Evolutionary conservation across 2,329 filamentous ascomycete genomes (phyloP), one percentile per base, ranked within the genome.

Genomic region (Pyrenochaeta sp.): DNA sequence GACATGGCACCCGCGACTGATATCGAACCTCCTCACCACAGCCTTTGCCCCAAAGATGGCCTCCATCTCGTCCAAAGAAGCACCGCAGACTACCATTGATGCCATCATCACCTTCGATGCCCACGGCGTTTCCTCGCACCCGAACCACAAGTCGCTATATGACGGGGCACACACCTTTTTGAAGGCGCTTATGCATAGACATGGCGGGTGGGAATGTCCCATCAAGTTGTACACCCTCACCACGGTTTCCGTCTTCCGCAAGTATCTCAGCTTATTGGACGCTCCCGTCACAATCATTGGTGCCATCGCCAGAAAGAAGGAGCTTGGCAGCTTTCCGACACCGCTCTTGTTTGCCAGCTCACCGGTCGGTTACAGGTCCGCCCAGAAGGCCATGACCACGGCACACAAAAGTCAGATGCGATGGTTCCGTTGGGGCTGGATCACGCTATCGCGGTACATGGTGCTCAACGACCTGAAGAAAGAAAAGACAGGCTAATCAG

Each of bases 401-500:
- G 94, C 91, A 23, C 95, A 99, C 79, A 82, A 87, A 78, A 97
- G 92, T 75, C 95, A 99, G 83, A 99, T 99, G 95, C 86, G 91
- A 32, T 99, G 95, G 95, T 99, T 98, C 73, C 86, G 95, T 7
- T 98, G 92, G 85, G 91, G 92, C 2, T 99, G 93, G 92, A 97
- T 99, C 71, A 83, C 86, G 0, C 74, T 97, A 51, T 95, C 92
- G 68, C 83, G 95, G 56, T 99, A 98, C 78, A 98, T 99, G 95
- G 85, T 92, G 51, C 85, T 98, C 29, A 99, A 99, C 76, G 93
- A 98, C 74, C 73, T 99, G 76, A 84, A 81, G 69, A 81, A 82
- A 67, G 86, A 85, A 74, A 83, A 82, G 64, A 65, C 60, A 4
- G 29, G 64, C 18, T 68, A 51, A 51, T 45, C n/a, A n/a, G n/a